Conservation (phyloP, 306 rosid species). For the Ammopiptanthus mongolicus region DNA sequence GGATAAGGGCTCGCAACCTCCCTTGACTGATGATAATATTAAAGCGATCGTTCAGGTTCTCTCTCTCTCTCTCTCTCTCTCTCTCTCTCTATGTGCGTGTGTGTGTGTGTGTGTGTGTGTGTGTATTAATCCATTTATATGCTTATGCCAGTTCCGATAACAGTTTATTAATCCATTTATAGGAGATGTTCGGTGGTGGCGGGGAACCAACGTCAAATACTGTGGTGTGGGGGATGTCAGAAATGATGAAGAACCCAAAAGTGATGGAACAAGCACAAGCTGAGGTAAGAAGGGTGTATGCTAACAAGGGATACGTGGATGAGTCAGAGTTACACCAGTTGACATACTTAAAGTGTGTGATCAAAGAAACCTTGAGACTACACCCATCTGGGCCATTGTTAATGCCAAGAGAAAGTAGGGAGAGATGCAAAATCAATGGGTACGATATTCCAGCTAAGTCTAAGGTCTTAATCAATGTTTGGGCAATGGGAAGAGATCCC, state of each 20-base stretch:
- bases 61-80: too few species aligned
- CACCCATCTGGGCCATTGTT: conserved; percentile 17
- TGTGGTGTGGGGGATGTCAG: conserved; percentile 38
- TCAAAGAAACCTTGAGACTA: conserved; percentile 33
- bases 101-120: too few species aligned
- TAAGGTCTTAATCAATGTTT: neutral
- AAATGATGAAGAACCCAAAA: conserved; percentile 33
- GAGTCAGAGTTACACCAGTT: conserved; percentile 17
- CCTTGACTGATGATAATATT: conserved; percentile 14
- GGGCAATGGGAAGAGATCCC: conserved; percentile 32
- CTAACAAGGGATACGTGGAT: neutral
- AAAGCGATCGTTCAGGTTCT: conserved; percentile 26
- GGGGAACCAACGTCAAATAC: conserved; percentile 26
- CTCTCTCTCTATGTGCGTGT: too few species aligned
- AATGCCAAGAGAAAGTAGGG: conserved; percentile 17
- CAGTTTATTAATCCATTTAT: neutral
- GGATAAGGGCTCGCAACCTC: neutral
- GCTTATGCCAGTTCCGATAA: too few species aligned
- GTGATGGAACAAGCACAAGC: conserved; percentile 33
- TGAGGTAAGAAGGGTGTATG: conserved; percentile 28
- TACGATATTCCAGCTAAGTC: conserved; percentile 1
- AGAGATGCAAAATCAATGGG: conserved; percentile 22
- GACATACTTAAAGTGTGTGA: conserved; percentile 9
- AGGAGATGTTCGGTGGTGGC: conserved; percentile 37
- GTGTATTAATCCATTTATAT: too few species aligned